Conservation (phyloP, 148 eudicot genomes). For the Chenopodium berlandieri region DNA sequence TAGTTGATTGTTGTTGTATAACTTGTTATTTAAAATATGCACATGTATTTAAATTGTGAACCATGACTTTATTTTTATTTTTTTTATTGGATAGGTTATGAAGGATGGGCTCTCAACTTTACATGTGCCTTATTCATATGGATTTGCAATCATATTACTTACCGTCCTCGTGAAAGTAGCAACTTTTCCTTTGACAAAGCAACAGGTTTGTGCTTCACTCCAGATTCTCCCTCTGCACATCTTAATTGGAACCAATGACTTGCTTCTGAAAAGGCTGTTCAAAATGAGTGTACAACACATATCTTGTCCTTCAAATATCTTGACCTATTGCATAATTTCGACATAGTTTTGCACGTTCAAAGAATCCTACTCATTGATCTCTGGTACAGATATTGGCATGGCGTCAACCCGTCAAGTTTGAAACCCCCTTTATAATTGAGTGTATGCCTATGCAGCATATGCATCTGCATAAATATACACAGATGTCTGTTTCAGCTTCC, state of each 20-base stretch:
- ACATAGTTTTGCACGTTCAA: background rate
- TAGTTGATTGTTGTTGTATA: background rate
- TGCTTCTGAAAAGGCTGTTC: background rate
- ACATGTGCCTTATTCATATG: constrained; percentile 83
- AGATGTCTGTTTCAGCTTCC: background rate
- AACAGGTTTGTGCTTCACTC: constrained; percentile 52
- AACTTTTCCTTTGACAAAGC: constrained; percentile 81
- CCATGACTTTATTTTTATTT: background rate
- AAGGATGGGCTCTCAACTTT: constrained; percentile 70
- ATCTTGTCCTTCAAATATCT: background rate
- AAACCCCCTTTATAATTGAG: background rate
- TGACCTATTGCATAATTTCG: background rate
- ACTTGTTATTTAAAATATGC: background rate
- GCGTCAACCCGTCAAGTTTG: background rate
- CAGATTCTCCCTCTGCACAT: background rate
- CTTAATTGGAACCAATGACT: background rate
- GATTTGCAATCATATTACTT: constrained; percentile 85
- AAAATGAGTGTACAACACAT: background rate
- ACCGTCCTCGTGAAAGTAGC: constrained; percentile 71
- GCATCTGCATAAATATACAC: background rate
- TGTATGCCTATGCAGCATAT: background rate
- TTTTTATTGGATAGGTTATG: constrained; percentile 45
- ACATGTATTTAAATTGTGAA: background rate
- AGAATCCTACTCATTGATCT: no score
- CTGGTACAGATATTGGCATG: background rate